Conservation (phyloP, 2,329 filamentous ascomycete species). For the Huntiella savannae region DNA sequence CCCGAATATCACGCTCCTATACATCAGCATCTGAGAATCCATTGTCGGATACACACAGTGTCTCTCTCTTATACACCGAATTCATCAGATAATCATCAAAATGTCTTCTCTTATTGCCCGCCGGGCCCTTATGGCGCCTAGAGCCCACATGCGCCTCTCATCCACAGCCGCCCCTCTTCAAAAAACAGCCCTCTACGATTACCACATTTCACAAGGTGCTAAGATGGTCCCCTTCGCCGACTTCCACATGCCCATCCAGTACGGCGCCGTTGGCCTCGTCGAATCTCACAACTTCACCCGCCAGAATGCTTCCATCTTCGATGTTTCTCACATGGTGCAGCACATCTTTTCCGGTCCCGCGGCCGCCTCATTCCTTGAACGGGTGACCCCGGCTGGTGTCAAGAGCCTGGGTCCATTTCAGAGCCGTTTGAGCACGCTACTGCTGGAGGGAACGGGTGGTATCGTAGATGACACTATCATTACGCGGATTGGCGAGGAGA, state of each 20-base stretch:
- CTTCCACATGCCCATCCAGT: slow-evolving; percentile 84
- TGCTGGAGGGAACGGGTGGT: slow-evolving; percentile 64
- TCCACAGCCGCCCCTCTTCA: slow-evolving; percentile 19
- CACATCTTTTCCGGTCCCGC: slow-evolving; percentile 68
- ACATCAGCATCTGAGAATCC: not conserved
- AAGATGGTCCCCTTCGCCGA: slow-evolving; percentile 97
- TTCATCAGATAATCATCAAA: not conserved
- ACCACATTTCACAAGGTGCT: slow-evolving; percentile 58
- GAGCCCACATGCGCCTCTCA: slow-evolving; percentile 7
- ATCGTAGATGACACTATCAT: slow-evolving; percentile 93
- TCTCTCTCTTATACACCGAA: not conserved
- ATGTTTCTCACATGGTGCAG: slow-evolving; percentile 94
- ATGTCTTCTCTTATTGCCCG: slow-evolving; percentile 10
- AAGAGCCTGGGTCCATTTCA: slow-evolving; percentile 43
- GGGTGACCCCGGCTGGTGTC: slow-evolving; percentile 60
- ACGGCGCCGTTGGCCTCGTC: slow-evolving; percentile 54
- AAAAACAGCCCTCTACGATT: slow-evolving; percentile 59
- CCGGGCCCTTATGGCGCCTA: slow-evolving; percentile 4
- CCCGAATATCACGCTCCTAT: not conserved
- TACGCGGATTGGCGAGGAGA: slow-evolving; percentile 52
- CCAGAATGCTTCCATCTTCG: slow-evolving; percentile 74
- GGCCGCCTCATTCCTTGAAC: slow-evolving; percentile 64
- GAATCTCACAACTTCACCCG: slow-evolving; percentile 85
- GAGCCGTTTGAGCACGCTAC: slow-evolving; percentile 67
- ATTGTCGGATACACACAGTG: not conserved